Base-by-base conservation (phyloP, 2,329 filamentous ascomycete genomes). In the Aspergillus unguis region DNA sequence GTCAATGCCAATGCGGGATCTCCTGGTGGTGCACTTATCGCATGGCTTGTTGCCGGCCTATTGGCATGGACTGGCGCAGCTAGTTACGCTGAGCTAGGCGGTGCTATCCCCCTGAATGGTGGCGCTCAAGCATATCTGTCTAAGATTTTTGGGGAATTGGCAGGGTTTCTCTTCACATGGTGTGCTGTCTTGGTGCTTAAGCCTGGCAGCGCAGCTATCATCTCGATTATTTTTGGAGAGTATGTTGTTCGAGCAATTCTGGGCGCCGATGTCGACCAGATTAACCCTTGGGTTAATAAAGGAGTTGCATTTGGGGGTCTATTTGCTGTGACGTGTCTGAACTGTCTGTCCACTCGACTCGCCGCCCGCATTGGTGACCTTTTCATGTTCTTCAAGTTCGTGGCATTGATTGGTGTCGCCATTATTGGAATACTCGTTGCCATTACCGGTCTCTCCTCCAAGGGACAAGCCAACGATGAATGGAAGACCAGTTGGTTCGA, bases 331-430 rank as follows among this genome's bases (percentile, higher is more conserved):
- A 96, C 91, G 0, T 76, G 90, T 44, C 70, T 97, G 63, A 99
- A 97, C 72, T 95, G 90, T 71, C 76, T 96, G 23, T 96, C 92
- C 3, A 99, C 94, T 3, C 87, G 86, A 63, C 77, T 96, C 37
- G 92, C 90, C 38, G 95, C 91, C 3, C 80, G 90, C 44, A 84
- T 94, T 67, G 92, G 95, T 51, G 92, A 99, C 69, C 73, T 90
- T 64, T 91, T 99, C 73, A 95, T 99, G 90, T 90, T 99, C 66
- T 80, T 97, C 71, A 99, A 99, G 71, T 96, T 99, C 68, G 77
- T 96, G 57, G 92, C 91, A 17, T 77, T 99, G 57, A 69, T 96
- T 17, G 91, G 86, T 37, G 88, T 99, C 52, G 92, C 92, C 0
- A 78, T 96, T 2, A 89, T 86, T 6, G 94, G 94, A 37, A 85